Conservation (phyloP, 441 rosid genomes). For the Gossypium trilobum region DNA sequence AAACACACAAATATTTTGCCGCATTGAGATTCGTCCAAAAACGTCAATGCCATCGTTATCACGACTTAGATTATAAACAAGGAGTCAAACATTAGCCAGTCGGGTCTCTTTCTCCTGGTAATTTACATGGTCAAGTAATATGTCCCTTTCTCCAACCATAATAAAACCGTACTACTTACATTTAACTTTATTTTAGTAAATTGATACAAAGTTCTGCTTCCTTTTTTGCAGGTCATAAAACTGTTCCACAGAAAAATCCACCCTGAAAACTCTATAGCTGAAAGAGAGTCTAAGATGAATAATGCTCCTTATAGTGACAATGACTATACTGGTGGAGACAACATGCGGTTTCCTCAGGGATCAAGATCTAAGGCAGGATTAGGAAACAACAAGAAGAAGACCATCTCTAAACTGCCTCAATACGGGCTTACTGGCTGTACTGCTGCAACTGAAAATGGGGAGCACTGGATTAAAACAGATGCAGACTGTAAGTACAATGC, state of each 20-base stretch:
- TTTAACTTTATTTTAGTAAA: neutral
- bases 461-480: slow-evolving; percentile 89
- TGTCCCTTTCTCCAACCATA: neutral
- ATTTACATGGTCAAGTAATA: neutral
- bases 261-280: slow-evolving; percentile 46
- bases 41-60: neutral
- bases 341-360: slow-evolving; percentile 24
- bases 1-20: neutral
- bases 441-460: slow-evolving; percentile 40
- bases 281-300: slow-evolving; percentile 25
- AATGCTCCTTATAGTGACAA: slow-evolving; percentile 17
- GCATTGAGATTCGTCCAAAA: neutral
- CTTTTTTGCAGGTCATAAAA: slow-evolving; percentile 48
- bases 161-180: neutral
- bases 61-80: neutral
- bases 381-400: slow-evolving; percentile 17
- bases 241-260: slow-evolving; percentile 65
- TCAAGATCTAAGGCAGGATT: slow-evolving; percentile 26
- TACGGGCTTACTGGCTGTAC: slow-evolving; percentile 25
- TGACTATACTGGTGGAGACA: slow-evolving; percentile 18
- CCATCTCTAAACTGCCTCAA: slow-evolving; percentile 29
- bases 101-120: neutral
- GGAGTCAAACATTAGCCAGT: neutral
- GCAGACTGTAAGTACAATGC: slow-evolving; percentile 67
- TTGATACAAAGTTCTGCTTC: neutral